phyloP scores from a whole-genome alignment of 768 basidiomycete genomes.

The Hypsizygus marmoreus region DNA sequence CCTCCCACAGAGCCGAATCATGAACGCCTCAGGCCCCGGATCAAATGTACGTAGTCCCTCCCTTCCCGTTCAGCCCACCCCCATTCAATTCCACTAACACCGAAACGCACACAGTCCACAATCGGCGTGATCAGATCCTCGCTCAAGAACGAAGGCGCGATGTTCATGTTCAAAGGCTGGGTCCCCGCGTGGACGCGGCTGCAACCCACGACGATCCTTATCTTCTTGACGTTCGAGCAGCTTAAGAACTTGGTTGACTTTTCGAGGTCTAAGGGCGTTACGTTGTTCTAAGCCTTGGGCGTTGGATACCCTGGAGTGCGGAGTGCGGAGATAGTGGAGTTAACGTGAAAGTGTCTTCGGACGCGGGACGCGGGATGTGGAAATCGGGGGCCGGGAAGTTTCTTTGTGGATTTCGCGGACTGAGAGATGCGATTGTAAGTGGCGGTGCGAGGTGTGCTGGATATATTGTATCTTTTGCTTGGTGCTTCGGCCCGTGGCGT shows the following conservation, averaged over 20 bases:
- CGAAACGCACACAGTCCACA: slow-evolving; percentile 63
- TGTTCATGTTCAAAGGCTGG: slow-evolving; percentile 96
- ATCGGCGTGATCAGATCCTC: slow-evolving; percentile 68
- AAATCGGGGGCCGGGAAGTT: neutral
- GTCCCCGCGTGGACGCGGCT: slow-evolving; percentile 84
- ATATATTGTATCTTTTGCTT: too few relatives aligned
- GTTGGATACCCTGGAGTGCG: neutral
- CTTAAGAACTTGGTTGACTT: slow-evolving; percentile 73
- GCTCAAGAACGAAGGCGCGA: slow-evolving; percentile 72
- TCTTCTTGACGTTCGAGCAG: slow-evolving; percentile 84
- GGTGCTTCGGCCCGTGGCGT: too few relatives aligned
- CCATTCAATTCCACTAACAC: slow-evolving; percentile 3
- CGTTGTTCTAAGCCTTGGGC: slow-evolving; percentile 21
- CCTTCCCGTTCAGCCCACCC: neutral
- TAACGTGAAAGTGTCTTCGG: neutral
- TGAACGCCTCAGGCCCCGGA: slow-evolving; percentile 86
- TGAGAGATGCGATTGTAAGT: too few relatives aligned
- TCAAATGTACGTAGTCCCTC: slow-evolving; percentile 56
- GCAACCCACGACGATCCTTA: slow-evolving; percentile 86
- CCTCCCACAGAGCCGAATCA: slow-evolving; percentile 66
- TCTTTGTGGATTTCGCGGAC: too few relatives aligned
- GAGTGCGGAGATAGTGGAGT: neutral
- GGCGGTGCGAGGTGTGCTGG: too few relatives aligned
- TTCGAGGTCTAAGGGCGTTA: slow-evolving; percentile 44
- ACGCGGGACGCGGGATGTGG: neutral